Conservation (phyloP, 2,329 filamentous ascomycete genomes). For the Penicillium sumatraense region DNA sequence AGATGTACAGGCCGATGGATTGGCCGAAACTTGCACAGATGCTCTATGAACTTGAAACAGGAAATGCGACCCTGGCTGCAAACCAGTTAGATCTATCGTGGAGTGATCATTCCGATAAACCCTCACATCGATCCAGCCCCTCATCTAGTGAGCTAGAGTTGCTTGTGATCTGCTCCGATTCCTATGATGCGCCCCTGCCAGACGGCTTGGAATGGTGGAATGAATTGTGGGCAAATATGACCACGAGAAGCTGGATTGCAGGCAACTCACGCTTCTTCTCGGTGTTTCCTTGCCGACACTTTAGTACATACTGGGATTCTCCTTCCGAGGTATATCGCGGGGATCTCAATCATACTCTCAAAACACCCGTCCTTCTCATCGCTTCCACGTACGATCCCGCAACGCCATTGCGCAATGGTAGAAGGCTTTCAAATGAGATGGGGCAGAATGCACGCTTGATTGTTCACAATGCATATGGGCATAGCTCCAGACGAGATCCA, state of each 20-base stretch:
- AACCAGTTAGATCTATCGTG: conserved; percentile 10
- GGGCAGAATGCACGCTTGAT: conserved; percentile 18
- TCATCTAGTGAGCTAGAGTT: background rate
- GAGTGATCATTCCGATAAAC: conserved; percentile 6
- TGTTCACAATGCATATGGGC: conserved; percentile 20
- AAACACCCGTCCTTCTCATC: conserved; percentile 14
- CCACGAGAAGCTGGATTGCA: conserved; percentile 18
- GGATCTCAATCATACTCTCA: conserved; percentile 20
- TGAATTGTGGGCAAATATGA: conserved; percentile 15
- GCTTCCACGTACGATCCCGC: conserved; percentile 19
- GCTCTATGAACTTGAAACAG: conserved; percentile 18
- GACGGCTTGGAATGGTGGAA: conserved; percentile 21
- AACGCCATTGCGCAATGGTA: conserved; percentile 19
- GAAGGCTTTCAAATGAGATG: conserved; percentile 19
- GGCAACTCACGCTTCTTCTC: conserved; percentile 18
- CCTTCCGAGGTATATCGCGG: conserved; percentile 21
- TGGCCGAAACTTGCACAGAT: conserved; percentile 15
- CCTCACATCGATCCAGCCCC: background rate
- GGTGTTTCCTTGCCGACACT: conserved; percentile 19
- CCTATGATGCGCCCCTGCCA: conserved; percentile 19
- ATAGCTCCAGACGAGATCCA: conserved; percentile 15
- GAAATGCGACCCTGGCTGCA: conserved; percentile 19
- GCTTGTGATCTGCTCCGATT: conserved; percentile 20
- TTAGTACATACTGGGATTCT: conserved; percentile 12
- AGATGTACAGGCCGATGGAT: conserved; percentile 15